Evolutionary conservation across 306 rosid genomes (phyloP).

Genomic region (Quercus rubra): DNA sequence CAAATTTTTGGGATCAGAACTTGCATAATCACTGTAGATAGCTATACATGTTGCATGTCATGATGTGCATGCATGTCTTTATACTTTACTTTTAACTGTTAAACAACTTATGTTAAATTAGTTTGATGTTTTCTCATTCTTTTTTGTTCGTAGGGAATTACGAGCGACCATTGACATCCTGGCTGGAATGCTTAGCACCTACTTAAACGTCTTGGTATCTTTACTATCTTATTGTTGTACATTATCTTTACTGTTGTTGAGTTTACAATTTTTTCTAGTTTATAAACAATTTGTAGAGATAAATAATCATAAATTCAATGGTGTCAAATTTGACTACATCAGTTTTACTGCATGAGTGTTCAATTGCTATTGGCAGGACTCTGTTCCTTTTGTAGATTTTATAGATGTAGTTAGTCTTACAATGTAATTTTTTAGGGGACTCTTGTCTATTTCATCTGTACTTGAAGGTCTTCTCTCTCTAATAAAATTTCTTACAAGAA

Average conservation of each 20-base stretch:
- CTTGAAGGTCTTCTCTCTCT: neutral
- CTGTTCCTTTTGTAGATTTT: neutral
- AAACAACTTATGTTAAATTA: neutral
- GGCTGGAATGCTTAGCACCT: constrained; percentile 91
- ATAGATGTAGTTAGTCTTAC: neutral
- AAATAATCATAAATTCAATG: neutral
- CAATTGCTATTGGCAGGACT: neutral
- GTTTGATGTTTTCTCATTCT: constrained; percentile 11
- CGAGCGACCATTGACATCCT: constrained; percentile 60
- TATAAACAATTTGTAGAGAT: neutral
- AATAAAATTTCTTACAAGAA: neutral
- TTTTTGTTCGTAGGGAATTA: constrained; percentile 62
- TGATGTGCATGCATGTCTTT: neutral
- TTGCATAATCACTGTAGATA: neutral
- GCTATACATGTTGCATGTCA: neutral
- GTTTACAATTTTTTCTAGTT: constrained; percentile 6
- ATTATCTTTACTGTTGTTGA: constrained; percentile 13
- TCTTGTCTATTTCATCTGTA: neutral
- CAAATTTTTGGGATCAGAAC: neutral
- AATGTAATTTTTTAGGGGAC: neutral
- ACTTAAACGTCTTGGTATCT: constrained; percentile 82
- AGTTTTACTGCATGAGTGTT: neutral
- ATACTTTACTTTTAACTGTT: neutral
- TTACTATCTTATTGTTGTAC: constrained; percentile 26
- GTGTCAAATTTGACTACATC: neutral